These are phyloP conservation scores for Melampsora americana DNA, from an alignment of 1,284 basidiomycete genomes.

Conservation along the genomic window DNA sequence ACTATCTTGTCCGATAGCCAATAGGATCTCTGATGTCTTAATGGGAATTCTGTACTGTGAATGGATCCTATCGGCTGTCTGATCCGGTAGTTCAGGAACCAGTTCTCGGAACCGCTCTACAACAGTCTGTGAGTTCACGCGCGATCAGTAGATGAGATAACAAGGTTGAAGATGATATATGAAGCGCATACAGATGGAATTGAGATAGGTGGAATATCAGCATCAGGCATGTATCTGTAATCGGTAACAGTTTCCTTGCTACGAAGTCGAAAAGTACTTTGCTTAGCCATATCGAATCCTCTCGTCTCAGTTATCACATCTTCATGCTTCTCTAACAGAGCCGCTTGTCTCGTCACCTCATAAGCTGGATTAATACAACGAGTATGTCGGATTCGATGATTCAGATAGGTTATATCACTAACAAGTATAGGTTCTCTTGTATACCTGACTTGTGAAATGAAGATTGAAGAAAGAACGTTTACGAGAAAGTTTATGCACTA, in stretches of 20 bases:
- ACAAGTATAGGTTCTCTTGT: too few species aligned
- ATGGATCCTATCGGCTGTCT: conserved; percentile 64
- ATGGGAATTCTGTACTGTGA: conserved; percentile 61
- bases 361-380: conserved; percentile 56
- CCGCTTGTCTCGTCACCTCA: conserved; percentile 71
- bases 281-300: conserved; percentile 78
- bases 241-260: conserved; percentile 91
- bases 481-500: conserved; percentile 57
- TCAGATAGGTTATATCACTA: too few species aligned
- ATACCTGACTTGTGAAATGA: too few species aligned
- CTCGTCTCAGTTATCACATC: conserved; percentile 78
- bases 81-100: conserved; percentile 76
- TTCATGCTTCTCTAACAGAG: conserved; percentile 60
- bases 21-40: conserved; percentile 69
- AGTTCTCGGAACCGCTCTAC: conserved; percentile 61
- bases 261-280: conserved; percentile 75
- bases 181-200: conserved; percentile 54
- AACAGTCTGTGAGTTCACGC: conserved; percentile 53
- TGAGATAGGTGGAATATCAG: conserved; percentile 76
- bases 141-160: background rate
- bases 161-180: background rate
- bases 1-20: conserved; percentile 64
- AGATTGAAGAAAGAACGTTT: too few species aligned
- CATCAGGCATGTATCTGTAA: conserved; percentile 97
- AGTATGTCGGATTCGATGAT: too few species aligned